phyloP scores from a whole-genome alignment of 106 monocot genomes.

The Phalaenopsis aphrodite region DNA sequence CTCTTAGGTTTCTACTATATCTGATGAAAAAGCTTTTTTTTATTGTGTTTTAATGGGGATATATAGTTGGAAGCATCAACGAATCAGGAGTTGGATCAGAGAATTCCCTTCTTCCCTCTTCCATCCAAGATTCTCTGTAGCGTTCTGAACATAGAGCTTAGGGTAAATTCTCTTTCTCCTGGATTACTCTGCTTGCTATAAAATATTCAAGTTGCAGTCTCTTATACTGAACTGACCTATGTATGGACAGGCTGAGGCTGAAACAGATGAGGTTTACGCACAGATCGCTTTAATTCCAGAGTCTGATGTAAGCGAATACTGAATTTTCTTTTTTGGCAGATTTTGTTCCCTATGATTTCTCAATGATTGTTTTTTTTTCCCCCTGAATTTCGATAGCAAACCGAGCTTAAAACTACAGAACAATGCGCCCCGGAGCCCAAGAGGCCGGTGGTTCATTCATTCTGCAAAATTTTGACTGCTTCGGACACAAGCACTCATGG shows the following conservation, averaged over 20 bases:
- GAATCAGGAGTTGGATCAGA: conserved; percentile 45
- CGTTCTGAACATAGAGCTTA: conserved; percentile 40
- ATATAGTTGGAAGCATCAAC: conserved; percentile 47
- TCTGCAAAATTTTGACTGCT: conserved; percentile 71
- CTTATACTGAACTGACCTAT: no score
- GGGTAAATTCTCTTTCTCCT: conserved; percentile 15
- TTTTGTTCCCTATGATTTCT: not conserved
- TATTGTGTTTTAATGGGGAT: not conserved
- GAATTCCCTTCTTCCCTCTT: conserved; percentile 43
- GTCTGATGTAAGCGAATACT: conserved; percentile 34
- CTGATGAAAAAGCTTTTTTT: not conserved
- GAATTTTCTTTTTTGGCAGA: not conserved
- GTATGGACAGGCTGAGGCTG: conserved; percentile 50
- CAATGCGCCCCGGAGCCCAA: conserved; percentile 23
- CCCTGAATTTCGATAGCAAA: conserved; percentile 26
- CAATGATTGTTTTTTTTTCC: not conserved
- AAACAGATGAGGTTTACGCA: conserved; percentile 84
- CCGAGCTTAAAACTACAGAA: conserved; percentile 36
- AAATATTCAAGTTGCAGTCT: not conserved
- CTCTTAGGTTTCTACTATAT: not conserved
- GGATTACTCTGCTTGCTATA: not conserved
- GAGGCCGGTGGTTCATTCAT: conserved; percentile 43
- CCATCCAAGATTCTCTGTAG: conserved; percentile 50
- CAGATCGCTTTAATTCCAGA: conserved; percentile 69
- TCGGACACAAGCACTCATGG: conserved; percentile 86